phyloP scores from a whole-genome alignment of 208 protist genomes.

The Trypanosoma congolense region DNA sequence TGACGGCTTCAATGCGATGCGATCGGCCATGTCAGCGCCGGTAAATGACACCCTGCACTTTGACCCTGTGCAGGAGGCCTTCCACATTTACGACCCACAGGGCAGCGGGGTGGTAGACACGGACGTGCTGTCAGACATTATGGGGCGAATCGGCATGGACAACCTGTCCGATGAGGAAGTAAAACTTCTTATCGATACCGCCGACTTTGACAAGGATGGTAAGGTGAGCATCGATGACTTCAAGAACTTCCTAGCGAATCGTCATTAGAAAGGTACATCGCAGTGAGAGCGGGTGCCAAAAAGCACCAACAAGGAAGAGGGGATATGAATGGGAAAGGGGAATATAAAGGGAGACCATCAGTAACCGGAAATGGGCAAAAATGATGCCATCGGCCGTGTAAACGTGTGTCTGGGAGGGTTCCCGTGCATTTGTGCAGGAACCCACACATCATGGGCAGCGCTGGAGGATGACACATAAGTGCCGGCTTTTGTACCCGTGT shows the following conservation, averaged over 20 bases:
- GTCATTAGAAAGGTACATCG: conserved; percentile 37
- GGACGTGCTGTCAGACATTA: conserved; percentile 71
- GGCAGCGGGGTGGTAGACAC: conserved; percentile 75
- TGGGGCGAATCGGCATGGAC: conserved; percentile 83
- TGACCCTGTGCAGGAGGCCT: conserved; percentile 82
- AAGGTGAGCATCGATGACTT: conserved; percentile 91
- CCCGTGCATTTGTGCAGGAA: no score
- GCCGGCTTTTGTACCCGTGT: no score
- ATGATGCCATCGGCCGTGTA: no score
- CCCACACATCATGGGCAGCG: no score
- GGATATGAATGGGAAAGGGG: no score
- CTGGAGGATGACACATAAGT: no score
- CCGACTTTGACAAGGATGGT: conserved; percentile 91
- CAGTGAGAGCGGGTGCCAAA: conserved; percentile 13
- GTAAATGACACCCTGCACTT: conserved; percentile 29
- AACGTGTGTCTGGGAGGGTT: no score
- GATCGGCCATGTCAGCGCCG: conserved; percentile 8
- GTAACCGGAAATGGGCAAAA: no score
- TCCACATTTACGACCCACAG: conserved; percentile 89
- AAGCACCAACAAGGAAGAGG: not conserved
- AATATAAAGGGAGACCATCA: no score
- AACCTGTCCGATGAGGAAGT: conserved; percentile 84
- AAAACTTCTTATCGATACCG: conserved; percentile 81
- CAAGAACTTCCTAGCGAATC: conserved; percentile 68
- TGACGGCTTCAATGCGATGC: conserved; percentile 66